Evolutionary conservation across 139 green algal species (phyloP).

Genomic region (Gonium pectorale): DNA sequence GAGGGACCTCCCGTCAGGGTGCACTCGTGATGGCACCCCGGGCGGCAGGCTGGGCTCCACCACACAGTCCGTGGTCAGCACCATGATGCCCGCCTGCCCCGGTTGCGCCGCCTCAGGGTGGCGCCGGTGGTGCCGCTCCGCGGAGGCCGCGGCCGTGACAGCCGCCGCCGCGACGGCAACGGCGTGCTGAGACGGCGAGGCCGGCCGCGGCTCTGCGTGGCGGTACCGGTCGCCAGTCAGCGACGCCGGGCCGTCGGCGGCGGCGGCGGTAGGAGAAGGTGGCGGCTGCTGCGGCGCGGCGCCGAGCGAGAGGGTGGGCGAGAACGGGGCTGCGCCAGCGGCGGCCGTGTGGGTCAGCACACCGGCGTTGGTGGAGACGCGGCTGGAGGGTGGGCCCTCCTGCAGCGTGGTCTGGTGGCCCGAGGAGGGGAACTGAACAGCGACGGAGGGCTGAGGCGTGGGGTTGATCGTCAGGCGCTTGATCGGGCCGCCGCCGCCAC

Average conservation of each 20-base stretch:
- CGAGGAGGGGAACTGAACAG: too few relatives aligned
- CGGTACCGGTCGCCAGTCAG: too few relatives aligned
- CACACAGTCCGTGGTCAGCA: constrained; percentile 30
- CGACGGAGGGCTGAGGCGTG: neutral
- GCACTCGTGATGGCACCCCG: neutral
- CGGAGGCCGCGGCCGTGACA: neutral
- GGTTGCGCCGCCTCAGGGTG: neutral
- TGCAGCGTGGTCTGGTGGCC: too few relatives aligned
- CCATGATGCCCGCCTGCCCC: neutral
- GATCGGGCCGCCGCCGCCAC: neutral
- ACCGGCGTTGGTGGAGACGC: too few relatives aligned
- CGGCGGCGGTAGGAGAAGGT: too few relatives aligned
- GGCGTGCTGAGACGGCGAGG: neutral
- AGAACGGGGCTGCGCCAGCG: too few relatives aligned
- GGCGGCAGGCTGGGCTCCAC: constrained; percentile 3
- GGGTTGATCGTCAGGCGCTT: constrained; percentile 31
- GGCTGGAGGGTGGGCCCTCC: too few relatives aligned
- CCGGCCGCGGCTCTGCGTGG: neutral
- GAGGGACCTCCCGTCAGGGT: neutral
- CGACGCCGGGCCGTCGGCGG: too few relatives aligned
- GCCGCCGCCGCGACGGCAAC: neutral
- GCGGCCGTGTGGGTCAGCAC: too few relatives aligned
- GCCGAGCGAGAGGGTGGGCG: neutral
- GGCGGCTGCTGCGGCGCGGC: too few relatives aligned
- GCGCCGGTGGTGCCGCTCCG: too few relatives aligned